Evolutionary conservation across 345 rosid species (phyloP).

Genomic region (Eucalyptus polyanthemos): DNA sequence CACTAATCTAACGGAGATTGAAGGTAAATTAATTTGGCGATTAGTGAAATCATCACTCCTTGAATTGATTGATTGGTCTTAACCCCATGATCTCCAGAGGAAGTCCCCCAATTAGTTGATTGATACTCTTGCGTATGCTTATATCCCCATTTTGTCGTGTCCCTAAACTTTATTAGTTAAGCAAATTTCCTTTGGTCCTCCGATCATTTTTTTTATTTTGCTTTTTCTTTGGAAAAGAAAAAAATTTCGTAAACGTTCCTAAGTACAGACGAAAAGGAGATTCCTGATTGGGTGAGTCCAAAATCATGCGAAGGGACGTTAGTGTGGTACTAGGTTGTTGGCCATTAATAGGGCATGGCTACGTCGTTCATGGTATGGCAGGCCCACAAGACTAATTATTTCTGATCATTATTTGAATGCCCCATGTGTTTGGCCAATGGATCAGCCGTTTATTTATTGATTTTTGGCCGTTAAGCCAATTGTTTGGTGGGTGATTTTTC

Average conservation of each 20-base stretch:
- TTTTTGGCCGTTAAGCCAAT: neutral
- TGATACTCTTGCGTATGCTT: neutral
- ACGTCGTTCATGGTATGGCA: neutral
- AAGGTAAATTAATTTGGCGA: neutral
- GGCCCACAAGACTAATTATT: neutral
- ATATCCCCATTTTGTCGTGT: neutral
- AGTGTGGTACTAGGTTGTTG: slow-evolving; percentile 49
- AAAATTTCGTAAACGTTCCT: neutral
- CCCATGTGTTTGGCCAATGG: neutral
- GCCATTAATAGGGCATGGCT: slow-evolving; percentile 17
- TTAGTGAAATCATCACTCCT: neutral
- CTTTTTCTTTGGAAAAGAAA: neutral
- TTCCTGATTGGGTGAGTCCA: neutral
- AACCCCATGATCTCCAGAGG: neutral
- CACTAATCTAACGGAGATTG: neutral
- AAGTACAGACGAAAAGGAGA: neutral
- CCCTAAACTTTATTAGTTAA: neutral
- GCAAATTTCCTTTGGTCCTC: neutral
- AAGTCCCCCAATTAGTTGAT: neutral
- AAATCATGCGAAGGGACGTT: neutral
- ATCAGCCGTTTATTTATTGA: neutral
- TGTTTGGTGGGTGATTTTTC: neutral
- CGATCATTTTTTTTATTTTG: neutral
- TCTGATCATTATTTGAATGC: neutral
- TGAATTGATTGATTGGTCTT: neutral